A percentile compares a stretch with the other conserved stretches of the same genome.
Evolutionary conservation across 129 eudicot species (phyloP).

Genomic region (Centrapalus pauciflorus): DNA sequence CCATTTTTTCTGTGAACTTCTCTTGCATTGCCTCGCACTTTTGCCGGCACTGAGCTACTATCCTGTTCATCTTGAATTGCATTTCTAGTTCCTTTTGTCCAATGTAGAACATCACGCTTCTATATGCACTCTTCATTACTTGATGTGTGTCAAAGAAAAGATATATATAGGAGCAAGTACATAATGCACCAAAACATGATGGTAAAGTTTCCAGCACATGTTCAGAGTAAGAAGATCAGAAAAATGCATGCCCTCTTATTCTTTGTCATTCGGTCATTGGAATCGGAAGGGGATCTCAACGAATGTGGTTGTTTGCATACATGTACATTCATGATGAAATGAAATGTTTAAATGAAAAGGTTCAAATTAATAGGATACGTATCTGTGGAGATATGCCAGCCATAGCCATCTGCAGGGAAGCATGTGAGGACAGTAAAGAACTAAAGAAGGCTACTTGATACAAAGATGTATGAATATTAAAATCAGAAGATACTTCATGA

Average conservation of each 20-base stretch:
- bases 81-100: slow-evolving; percentile 93
- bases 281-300: background rate
- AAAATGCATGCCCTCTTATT: background rate
- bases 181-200: background rate
- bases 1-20: slow-evolving; percentile 79
- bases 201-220: background rate
- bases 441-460: slow-evolving; percentile 12
- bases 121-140: slow-evolving; percentile 94
- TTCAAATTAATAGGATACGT: slow-evolving; percentile 55
- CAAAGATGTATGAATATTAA: background rate
- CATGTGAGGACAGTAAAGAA: slow-evolving; percentile 10
- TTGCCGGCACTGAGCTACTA: slow-evolving; percentile 70
- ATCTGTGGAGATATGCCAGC: slow-evolving; percentile 86
- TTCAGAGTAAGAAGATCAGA: background rate
- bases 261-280: background rate
- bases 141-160: slow-evolving; percentile 38
- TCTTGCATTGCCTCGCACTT: slow-evolving; percentile 87
- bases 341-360: background rate
- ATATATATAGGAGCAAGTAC: slow-evolving; percentile 4
- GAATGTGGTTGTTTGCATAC: background rate
- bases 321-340: background rate
- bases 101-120: slow-evolving; percentile 77
- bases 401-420: slow-evolving; percentile 70
- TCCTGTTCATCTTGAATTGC: slow-evolving; percentile 90
- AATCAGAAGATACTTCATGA: background rate